Evolutionary conservation across 2,329 filamentous ascomycete genomes (phyloP), one percentile per base, ranked within the genome.

Genomic region (Proliferodiscus dingleyae): DNA sequence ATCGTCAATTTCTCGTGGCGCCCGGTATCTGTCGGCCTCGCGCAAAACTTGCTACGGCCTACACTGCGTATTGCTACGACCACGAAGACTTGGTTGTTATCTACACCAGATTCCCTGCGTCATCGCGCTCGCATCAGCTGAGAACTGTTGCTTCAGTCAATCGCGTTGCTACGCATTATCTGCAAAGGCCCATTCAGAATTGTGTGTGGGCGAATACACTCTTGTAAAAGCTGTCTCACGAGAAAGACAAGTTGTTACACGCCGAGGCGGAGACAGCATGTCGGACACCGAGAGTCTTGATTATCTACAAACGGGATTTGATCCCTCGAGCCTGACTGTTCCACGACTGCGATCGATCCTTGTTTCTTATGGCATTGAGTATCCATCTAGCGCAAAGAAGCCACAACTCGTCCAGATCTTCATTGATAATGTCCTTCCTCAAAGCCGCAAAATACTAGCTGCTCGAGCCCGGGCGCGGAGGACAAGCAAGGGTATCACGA

Each of bases 361-460:
- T 47, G 87, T 97, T 60, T 85, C 82, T 54, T 88, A 98, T 70
- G 86, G 89, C 63, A 73, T 97, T 60, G 71, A 81, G 29, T 97
- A 95, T 64, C 85, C 90, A 4, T 83, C 88, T 0, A 90, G 83
- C 4, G 89, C 93, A 10, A 98, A 97, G 71, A 98, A 98, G 71
- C 72, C 81, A 0, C 85, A 95, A 62, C 80, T 98, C 18, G 75
- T 98, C 49, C 81, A 86, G 6, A 80, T 97, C 37, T 89, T 98
- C 67, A 82, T 85, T 61, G 74, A 85, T 24, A 73, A 93, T 52
- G 77, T 98, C 22, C 69, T 87, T 4, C 86, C 91, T 0, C 84
- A 91, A 58, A 84, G 88, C 2, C 78, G 79, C 55, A 87, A 85
- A 66, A 77, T 97, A 19, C 74, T 95, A 24, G 77, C 79, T 10